Evolutionary conservation across 768 basidiomycete species (phyloP).

Genomic region (Serpula lacrymans): DNA sequence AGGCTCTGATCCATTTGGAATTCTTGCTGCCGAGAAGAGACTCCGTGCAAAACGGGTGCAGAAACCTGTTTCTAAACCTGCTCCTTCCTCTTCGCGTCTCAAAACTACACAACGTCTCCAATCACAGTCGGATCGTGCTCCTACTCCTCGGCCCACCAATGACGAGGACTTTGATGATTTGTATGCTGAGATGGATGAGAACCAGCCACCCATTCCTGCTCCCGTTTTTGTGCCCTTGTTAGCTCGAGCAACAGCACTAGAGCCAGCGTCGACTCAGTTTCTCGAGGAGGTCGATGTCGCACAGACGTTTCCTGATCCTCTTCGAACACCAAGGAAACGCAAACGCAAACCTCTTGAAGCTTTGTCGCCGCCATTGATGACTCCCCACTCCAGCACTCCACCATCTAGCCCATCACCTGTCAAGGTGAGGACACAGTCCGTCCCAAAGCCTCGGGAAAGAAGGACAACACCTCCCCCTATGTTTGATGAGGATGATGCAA

Average conservation of each 20-base stretch:
- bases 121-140: constrained; percentile 13
- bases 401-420: constrained; percentile 30
- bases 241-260: constrained; percentile 17
- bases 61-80: constrained; percentile 9
- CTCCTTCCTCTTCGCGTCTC: constrained; percentile 5
- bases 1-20: constrained; percentile 55
- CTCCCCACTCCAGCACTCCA: constrained; percentile 1
- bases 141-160: constrained; percentile 25
- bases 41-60: constrained; percentile 40
- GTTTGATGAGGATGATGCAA: constrained; percentile 7
- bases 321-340: constrained; percentile 30
- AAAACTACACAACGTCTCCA: constrained; percentile 17
- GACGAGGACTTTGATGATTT: constrained; percentile 31
- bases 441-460: constrained; percentile 8
- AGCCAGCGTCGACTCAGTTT: too few species aligned
- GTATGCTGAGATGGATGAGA: too few species aligned
- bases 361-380: background rate
- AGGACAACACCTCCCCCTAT: constrained; percentile 7
- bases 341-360: too few species aligned
- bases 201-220: too few species aligned
- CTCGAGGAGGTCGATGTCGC: too few species aligned
- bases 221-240: constrained; percentile 22
- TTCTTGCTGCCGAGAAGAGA: constrained; percentile 50
- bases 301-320: constrained; percentile 12
- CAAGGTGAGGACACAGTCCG: constrained; percentile 20